These are phyloP conservation scores for Microbotryum lychnidis-dioicae DNA, from an alignment of 1,284 basidiomycete species.

Conservation along the genomic window DNA sequence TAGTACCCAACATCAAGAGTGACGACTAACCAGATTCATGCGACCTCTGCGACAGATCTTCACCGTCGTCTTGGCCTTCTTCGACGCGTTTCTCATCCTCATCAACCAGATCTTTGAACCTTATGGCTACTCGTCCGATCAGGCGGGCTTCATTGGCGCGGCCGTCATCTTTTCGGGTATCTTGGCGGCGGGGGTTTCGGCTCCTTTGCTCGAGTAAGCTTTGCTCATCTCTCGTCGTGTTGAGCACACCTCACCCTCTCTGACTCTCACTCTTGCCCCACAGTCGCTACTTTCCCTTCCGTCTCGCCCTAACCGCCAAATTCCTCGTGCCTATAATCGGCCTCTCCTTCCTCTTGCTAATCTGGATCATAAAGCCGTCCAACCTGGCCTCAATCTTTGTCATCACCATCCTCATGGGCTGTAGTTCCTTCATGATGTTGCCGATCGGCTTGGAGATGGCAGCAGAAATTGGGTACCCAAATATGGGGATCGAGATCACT, in stretches of 20 bases:
- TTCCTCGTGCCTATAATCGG: not conserved
- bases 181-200: not conserved
- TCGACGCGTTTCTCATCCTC: slow-evolving; percentile 9
- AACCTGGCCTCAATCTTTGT: not conserved
- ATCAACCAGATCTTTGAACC: slow-evolving; percentile 7
- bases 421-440: slow-evolving; percentile 3
- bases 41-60: not conserved
- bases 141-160: slow-evolving; percentile 1
- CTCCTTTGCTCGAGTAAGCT: too few species aligned
- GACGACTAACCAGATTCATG: not conserved
- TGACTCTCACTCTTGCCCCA: not conserved
- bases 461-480: not conserved
- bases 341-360: slow-evolving; percentile 4
- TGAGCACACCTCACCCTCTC: too few species aligned
- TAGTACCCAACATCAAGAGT: not conserved
- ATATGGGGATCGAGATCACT: not conserved
- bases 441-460: slow-evolving; percentile 3
- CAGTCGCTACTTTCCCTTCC: slow-evolving; percentile 4
- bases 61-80: slow-evolving; percentile 1
- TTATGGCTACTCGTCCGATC: not conserved
- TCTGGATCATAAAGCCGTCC: not conserved
- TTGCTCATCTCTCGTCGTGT: too few species aligned
- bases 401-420: not conserved
- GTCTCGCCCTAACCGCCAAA: not conserved
- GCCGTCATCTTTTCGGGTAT: slow-evolving; percentile 2